Percentiles rank a stretch among this genome's conserved stretches.
phyloP scores from a whole-genome alignment of 148 eudicot species.

The Chenopodium album region DNA sequence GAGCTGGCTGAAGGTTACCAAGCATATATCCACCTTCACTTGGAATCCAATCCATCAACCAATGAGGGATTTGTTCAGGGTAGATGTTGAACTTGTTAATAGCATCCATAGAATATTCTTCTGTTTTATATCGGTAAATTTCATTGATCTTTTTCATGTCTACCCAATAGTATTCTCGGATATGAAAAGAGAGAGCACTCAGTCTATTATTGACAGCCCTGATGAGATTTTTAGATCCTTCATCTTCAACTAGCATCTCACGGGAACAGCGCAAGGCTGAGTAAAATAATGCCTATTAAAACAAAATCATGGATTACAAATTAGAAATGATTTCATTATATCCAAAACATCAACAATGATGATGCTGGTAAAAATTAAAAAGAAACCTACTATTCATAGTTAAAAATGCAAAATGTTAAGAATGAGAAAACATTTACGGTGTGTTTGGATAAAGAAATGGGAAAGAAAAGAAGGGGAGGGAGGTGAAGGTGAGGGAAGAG shows the following conservation, averaged over 20 bases:
- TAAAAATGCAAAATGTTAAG: background rate
- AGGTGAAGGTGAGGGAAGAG: too few species aligned
- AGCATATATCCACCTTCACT: conserved; percentile 90
- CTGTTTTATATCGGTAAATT: conserved; percentile 88
- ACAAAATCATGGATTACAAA: conserved; percentile 12
- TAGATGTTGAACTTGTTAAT: conserved; percentile 94
- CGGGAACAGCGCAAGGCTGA: conserved; percentile 85
- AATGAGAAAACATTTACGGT: background rate
- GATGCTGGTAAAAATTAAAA: background rate
- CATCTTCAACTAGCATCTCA: conserved; percentile 68
- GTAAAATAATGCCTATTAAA: conserved; percentile 72
- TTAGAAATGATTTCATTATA: background rate
- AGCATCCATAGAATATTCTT: conserved; percentile 86
- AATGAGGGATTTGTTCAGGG: conserved; percentile 90
- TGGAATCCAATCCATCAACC: conserved; percentile 96
- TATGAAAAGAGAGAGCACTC: conserved; percentile 90
- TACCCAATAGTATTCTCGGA: conserved; percentile 94
- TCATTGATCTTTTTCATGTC: conserved; percentile 90
- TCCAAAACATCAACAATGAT: conserved; percentile 1
- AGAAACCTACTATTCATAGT: background rate
- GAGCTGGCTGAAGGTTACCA: conserved; percentile 96
- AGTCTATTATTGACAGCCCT: conserved; percentile 78
- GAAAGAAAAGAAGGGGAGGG: too few species aligned
- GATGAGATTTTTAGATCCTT: conserved; percentile 70
- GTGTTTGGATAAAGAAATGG: too few species aligned